Percentiles rank a stretch among this genome's conserved stretches.
These are phyloP conservation scores for Leccinum boreale DNA, from an alignment of 768 basidiomycete genomes.

Conservation along the genomic window DNA sequence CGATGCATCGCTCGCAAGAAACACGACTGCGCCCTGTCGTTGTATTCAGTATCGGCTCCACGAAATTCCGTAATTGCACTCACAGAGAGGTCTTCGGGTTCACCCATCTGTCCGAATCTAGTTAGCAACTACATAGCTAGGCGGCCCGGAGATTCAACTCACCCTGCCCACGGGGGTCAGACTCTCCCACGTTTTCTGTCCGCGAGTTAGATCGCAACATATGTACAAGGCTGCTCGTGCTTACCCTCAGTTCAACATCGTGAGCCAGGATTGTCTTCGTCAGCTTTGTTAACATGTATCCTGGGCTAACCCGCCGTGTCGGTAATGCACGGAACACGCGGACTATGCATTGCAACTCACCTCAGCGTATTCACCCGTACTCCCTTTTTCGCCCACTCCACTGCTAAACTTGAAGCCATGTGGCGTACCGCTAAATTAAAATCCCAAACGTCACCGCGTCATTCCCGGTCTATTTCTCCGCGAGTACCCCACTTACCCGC, in stretches of 20 bases:
- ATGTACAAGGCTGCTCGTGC: neutral
- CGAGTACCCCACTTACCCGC: slow-evolving; percentile 50
- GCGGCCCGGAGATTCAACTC: slow-evolving; percentile 4
- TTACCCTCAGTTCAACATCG: slow-evolving; percentile 72
- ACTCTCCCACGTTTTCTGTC: slow-evolving; percentile 77
- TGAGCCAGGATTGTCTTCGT: slow-evolving; percentile 79
- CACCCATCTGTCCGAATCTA: slow-evolving; percentile 62
- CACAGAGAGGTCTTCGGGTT: slow-evolving; percentile 88
- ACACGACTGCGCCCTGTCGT: slow-evolving; percentile 79
- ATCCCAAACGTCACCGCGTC: slow-evolving; percentile 5
- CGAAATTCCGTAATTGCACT: slow-evolving; percentile 16
- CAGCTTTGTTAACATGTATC: slow-evolving; percentile 92
- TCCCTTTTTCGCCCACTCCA: slow-evolving; percentile 92
- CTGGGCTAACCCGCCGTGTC: slow-evolving; percentile 52
- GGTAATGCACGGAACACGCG: neutral
- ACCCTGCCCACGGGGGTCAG: slow-evolving; percentile 86
- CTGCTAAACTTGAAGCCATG: slow-evolving; percentile 88
- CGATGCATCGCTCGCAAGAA: slow-evolving; percentile 86
- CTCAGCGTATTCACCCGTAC: slow-evolving; percentile 84
- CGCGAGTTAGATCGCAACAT: neutral
- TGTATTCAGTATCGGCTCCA: neutral
- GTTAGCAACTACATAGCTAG: slow-evolving; percentile 27
- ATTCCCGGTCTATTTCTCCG: neutral
- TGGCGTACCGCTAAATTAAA: slow-evolving; percentile 72
- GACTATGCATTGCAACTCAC: slow-evolving; percentile 31